Conservation (phyloP, 345 rosid genomes). For the Dovyalis caffra region DNA sequence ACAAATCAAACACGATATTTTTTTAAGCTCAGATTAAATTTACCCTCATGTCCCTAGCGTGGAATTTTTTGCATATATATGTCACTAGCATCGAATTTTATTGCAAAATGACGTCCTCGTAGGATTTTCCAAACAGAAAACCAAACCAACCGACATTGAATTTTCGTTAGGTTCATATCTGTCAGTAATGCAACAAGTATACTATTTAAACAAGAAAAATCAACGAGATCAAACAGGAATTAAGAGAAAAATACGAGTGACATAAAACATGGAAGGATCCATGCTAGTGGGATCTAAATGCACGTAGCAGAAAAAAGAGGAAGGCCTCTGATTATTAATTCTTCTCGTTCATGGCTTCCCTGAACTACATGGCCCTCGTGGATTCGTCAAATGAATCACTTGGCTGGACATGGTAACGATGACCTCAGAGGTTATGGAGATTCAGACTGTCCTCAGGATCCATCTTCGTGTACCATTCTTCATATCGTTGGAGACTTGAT, state of each 20-base stretch:
- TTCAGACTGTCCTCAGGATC: too few species aligned
- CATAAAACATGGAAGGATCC: constrained; percentile 15
- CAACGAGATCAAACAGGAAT: not conserved
- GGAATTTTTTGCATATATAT: not conserved
- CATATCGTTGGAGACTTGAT: too few species aligned
- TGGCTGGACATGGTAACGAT: too few species aligned
- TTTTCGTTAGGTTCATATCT: not conserved
- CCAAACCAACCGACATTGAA: too few species aligned
- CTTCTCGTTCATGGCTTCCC: constrained; percentile 46
- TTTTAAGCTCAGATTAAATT: not conserved
- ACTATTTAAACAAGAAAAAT: too few species aligned
- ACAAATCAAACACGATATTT: too few species aligned
- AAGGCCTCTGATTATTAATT: constrained; percentile 26
- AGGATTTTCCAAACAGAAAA: too few species aligned
- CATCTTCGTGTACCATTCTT: too few species aligned
- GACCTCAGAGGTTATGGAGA: too few species aligned
- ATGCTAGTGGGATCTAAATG: constrained; percentile 30
- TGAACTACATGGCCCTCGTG: too few species aligned
- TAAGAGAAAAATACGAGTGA: not conserved
- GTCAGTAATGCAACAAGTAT: not conserved
- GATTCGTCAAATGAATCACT: too few species aligned
- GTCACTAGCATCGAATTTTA: not conserved
- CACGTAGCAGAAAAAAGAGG: constrained; percentile 32
- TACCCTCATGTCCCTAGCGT: not conserved
- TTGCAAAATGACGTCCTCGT: too few species aligned